Evolutionary conservation across 306 rosid genomes (phyloP), one percentile per base, ranked within the genome.

Genomic region (Vigna reflexopilosa): DNA sequence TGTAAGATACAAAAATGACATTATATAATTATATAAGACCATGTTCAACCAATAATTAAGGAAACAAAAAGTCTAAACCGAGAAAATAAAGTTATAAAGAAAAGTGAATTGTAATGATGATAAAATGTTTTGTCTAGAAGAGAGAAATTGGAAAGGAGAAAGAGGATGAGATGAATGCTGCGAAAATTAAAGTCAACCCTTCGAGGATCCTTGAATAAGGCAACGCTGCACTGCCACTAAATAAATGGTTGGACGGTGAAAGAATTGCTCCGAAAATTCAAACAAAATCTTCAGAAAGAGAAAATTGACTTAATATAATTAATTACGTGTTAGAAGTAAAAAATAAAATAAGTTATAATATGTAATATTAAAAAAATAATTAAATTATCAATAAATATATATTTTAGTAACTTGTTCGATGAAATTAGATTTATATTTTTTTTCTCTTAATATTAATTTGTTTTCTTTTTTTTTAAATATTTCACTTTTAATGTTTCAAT

Each of bases 141-240:
- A 36, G 13, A 7, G 26, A 34, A 66, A 40, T 42, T 9, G 47
- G 2, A 42, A 9, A 9, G 47, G 12, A 7, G 12, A 42, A 17
- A 17, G 19, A 42, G 2, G 0, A 42, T 42, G 13, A 42, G 45
- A 40, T 40, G 45, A 9, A 40, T 40, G 9, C 6, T 34, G 42
- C 36, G 63, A 61, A 20, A n/a, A 49, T 34, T 38, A 61, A 66
- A 48, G 77, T 67, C 77, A 75, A 68, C 45, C 19, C 64, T n/a
- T 57, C 1, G 16, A 49, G 65, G 54, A 62, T 2, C 26, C 1
- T 34, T 36, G 47, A 47, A n/a, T 28, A 3, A 11, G 36, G 51
- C 52, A 7, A 54, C 38, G 51, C 73, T 71, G 76, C 58, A 75
- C 47, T 9, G 12, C 47, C 13, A 42, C 47, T 42, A 0, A 26